A percentile compares a stretch with the other conserved stretches of the same genome.
phyloP scores from a whole-genome alignment of 2,329 filamentous ascomycete genomes.

The Botrytis pseudocinerea region DNA sequence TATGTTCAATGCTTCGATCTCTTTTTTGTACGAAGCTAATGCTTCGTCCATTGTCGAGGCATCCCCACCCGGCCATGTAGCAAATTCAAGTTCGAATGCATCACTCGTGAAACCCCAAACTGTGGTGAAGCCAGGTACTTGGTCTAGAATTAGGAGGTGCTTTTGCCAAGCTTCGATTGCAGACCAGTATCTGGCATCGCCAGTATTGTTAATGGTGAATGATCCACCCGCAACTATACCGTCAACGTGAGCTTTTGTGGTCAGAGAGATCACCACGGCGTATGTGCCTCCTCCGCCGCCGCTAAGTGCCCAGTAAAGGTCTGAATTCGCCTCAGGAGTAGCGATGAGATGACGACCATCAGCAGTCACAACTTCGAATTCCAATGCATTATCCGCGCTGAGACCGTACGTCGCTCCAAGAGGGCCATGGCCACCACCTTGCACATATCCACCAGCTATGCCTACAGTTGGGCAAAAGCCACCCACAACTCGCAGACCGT shows the following conservation, averaged over 20 bases:
- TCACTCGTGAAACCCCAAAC: background rate
- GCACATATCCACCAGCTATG: conserved; percentile 1
- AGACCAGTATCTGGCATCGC: background rate
- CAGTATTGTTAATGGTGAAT: conserved; percentile 9
- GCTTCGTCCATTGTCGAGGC: background rate
- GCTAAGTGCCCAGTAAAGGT: conserved; percentile 5
- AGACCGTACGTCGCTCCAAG: background rate
- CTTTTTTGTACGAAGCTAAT: background rate
- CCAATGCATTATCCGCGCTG: background rate
- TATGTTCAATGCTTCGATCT: background rate
- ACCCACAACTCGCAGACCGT: background rate
- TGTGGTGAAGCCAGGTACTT: background rate
- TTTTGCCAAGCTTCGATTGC: background rate
- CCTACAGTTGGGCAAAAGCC: conserved; percentile 2
- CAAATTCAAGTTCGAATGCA: background rate
- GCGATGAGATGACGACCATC: background rate
- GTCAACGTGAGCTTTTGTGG: background rate
- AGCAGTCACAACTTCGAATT: conserved; percentile 16
- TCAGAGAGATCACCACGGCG: background rate
- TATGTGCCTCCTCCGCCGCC: background rate
- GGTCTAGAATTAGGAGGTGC: background rate
- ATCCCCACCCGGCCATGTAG: background rate
- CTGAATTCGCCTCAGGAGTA: background rate
- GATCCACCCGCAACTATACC: conserved; percentile 5
- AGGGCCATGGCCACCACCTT: conserved; percentile 3